Percentiles rank a stretch among this genome's conserved stretches.
phyloP scores from a whole-genome alignment of 345 rosid species.

The Mercurialis annua region DNA sequence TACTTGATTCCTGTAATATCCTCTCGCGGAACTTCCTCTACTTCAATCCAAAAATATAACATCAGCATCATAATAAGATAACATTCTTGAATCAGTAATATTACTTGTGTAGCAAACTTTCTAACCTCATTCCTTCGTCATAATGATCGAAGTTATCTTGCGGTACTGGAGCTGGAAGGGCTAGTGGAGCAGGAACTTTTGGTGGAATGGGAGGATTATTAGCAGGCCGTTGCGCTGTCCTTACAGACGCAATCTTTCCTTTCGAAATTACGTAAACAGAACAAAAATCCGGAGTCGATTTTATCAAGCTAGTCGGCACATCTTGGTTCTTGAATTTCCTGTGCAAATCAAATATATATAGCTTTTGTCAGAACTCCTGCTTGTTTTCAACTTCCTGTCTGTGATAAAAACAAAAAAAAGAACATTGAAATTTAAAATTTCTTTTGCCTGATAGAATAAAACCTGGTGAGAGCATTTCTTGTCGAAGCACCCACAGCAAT shows the following conservation, averaged over 20 bases:
- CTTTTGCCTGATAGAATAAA: background rate
- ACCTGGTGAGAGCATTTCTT: slow-evolving; percentile 64
- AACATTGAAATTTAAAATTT: no score
- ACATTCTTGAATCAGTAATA: no score
- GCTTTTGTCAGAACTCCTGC: background rate
- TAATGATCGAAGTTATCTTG: slow-evolving; percentile 24
- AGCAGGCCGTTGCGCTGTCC: slow-evolving; percentile 50
- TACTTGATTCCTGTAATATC: slow-evolving; percentile 26
- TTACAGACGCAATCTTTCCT: slow-evolving; percentile 55
- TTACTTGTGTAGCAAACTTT: background rate
- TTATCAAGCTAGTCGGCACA: slow-evolving; percentile 44
- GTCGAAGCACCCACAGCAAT: slow-evolving; percentile 64
- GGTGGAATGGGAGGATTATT: slow-evolving; percentile 53
- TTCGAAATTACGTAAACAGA: slow-evolving; percentile 70
- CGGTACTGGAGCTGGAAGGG: slow-evolving; percentile 22
- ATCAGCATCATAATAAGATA: background rate
- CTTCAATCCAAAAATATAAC: background rate
- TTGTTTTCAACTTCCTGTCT: background rate
- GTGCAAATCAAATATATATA: background rate
- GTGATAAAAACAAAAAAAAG: background rate
- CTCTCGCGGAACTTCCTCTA: slow-evolving; percentile 37
- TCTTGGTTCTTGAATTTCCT: slow-evolving; percentile 57
- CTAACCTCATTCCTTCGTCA: slow-evolving; percentile 43
- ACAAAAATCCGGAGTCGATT: slow-evolving; percentile 68
- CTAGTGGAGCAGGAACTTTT: slow-evolving; percentile 33